These are phyloP conservation scores for Cercophora samala DNA, from an alignment of 495 filamentous ascomycete species.

Conservation along the genomic window DNA sequence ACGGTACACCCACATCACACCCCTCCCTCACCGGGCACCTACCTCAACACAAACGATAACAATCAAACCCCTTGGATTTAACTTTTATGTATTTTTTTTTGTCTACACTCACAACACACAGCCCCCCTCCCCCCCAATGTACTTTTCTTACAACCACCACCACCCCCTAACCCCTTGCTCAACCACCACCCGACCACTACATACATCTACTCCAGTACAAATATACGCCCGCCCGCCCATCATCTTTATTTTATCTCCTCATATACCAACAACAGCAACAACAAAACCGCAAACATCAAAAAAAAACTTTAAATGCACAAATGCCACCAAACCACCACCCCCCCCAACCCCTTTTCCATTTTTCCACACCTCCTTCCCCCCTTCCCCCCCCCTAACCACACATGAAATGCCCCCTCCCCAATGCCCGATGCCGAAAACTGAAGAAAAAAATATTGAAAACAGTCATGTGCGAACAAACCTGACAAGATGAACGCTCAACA, in stretches of 20 bases:
- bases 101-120: background rate
- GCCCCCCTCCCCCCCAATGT: background rate
- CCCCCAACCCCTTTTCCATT: too few relatives aligned
- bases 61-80: background rate
- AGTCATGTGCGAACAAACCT: background rate
- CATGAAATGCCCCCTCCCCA: background rate
- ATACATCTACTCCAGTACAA: background rate
- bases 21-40: too few relatives aligned
- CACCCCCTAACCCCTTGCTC: background rate
- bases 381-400: background rate
- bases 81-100: background rate
- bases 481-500: background rate
- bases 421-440: background rate
- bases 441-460: background rate
- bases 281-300: background rate
- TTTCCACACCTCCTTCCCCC: background rate
- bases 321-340: background rate
- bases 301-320: background rate
- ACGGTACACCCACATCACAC: too few relatives aligned
- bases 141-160: background rate
- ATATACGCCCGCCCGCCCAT: too few relatives aligned
- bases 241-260: background rate
- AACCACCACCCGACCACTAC: background rate
- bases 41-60: background rate
- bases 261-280: background rate